These are phyloP conservation scores for Ustilago hordei DNA, from an alignment of 1,284 basidiomycete species.

Conservation along the genomic window DNA sequence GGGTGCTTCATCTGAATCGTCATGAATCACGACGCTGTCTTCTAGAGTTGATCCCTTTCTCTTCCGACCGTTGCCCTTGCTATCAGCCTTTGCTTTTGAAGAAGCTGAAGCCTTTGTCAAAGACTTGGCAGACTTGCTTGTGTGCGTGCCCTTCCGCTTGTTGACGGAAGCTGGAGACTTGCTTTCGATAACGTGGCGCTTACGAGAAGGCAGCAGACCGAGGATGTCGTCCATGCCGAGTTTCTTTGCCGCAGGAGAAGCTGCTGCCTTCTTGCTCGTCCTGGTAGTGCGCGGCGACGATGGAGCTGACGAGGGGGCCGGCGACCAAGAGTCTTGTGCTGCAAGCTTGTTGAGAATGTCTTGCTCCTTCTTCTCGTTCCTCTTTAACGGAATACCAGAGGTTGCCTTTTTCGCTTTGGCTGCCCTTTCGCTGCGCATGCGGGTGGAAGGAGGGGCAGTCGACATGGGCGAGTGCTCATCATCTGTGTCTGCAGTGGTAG, in stretches of 20 bases:
- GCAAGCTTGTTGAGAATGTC: slow-evolving; percentile 17
- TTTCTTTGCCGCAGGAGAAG: slow-evolving; percentile 17
- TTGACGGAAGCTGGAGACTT: not conserved
- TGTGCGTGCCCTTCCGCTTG: slow-evolving; percentile 9
- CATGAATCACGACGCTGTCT: not conserved
- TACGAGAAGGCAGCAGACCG: slow-evolving; percentile 22
- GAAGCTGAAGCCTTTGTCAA: not conserved
- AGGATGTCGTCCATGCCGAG: slow-evolving; percentile 29
- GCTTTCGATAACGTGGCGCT: not conserved
- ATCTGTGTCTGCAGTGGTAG: not conserved
- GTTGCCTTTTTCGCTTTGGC: slow-evolving; percentile 2
- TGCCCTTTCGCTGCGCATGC: not conserved
- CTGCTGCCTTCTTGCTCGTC: slow-evolving; percentile 3
- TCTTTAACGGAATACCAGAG: slow-evolving; percentile 20
- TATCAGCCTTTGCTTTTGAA: not conserved
- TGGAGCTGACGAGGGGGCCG: slow-evolving; percentile 8
- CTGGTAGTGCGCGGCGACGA: slow-evolving; percentile 12
- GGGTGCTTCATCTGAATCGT: slow-evolving; percentile 6
- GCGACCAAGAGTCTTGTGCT: slow-evolving; percentile 13
- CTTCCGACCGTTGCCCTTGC: slow-evolving; percentile 2
- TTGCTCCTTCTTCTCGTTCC: slow-evolving; percentile 24
- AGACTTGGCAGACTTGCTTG: slow-evolving; percentile 7
- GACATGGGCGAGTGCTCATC: not conserved
- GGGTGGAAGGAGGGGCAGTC: not conserved
- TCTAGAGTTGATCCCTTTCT: not conserved